phyloP scores from a whole-genome alignment of 129 eudicot species.

The Solidago caesia region DNA sequence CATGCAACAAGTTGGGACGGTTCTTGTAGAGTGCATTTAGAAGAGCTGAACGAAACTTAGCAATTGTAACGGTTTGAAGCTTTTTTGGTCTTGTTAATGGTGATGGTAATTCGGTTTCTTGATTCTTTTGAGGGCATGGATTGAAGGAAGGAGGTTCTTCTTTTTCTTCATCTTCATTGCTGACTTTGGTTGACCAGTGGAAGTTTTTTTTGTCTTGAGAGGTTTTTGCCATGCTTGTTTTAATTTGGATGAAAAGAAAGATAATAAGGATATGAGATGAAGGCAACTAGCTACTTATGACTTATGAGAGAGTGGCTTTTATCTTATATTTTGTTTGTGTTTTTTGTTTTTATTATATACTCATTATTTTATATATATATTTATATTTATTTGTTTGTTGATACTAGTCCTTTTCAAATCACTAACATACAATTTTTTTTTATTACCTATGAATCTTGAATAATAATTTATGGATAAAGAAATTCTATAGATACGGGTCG shows the following conservation, averaged over 20 bases:
- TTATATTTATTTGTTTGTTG: neutral
- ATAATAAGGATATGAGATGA: neutral
- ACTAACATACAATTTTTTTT: neutral
- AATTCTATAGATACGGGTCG: neutral
- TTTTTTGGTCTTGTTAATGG: conserved; percentile 40
- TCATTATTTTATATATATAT: neutral
- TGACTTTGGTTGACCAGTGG: conserved; percentile 20
- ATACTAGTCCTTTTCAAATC: neutral
- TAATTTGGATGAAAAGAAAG: conserved; percentile 2
- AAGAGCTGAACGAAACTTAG: conserved; percentile 51
- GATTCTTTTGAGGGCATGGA: conserved; percentile 14
- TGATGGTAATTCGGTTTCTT: conserved; percentile 30
- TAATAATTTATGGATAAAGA: neutral
- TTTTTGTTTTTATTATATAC: neutral
- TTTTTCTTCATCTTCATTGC: conserved; percentile 17
- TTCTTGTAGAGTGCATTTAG: conserved; percentile 39
- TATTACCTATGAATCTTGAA: neutral
- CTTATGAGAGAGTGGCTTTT: neutral
- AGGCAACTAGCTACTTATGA: neutral
- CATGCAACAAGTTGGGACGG: conserved; percentile 37
- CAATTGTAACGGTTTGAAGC: conserved; percentile 54
- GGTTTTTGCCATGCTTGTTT: conserved; percentile 11
- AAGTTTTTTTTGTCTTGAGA: conserved; percentile 11
- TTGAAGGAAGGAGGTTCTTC: conserved; percentile 18
- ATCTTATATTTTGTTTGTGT: neutral